Base-by-base conservation (phyloP, 352 stramenopile genomes). In the Phytopythium boreale region DNA sequence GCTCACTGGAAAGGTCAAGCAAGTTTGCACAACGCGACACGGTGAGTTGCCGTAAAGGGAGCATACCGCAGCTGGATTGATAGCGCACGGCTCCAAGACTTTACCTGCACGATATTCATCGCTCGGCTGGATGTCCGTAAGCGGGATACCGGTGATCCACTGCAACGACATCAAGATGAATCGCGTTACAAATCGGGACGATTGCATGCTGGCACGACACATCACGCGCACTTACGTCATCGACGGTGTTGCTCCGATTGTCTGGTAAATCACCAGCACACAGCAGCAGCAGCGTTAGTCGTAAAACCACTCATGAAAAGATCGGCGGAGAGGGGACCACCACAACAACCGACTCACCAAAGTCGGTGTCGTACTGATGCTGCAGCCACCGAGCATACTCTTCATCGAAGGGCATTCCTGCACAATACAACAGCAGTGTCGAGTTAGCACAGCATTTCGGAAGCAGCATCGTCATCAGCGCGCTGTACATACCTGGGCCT, bases 341-440 rank as follows among this genome's bases (percentile, higher is more conserved):
- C n/a, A 19, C 43, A 36, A 20, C 24, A 15, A 10, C 49, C n/a
- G 4, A 9, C 76, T 60, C 78, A 94, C 87, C 84, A 15, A 93
- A 72, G 62, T 96, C 87, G 6, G 80, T 90, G 67, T 96, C 87
- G 64, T 93, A 96, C 34, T 93, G 70, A 61, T 92, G 79, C 71
- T 96, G 88, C 24, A 96, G 71, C 88, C 88, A 96, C 14, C 87
- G 82, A 27, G 84, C 88, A 69, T 96, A 96, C 63, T 95, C 82
- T 64, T 92, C 88, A 49, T 96, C 88, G 56, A 96, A 96, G 9
- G 82, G 75, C 82, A 92, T 87, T 14, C 68, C 76, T 68, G 66
- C 19, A 46, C 55, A 26, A 6, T 26, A 56, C n/a, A 66, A 61
- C 11, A 56, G 17, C 52, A 24, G 36, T 34, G 29, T 34, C 34